Base-by-base conservation (phyloP, 805 yeast species). In the Saccharomyces mikatae region DNA sequence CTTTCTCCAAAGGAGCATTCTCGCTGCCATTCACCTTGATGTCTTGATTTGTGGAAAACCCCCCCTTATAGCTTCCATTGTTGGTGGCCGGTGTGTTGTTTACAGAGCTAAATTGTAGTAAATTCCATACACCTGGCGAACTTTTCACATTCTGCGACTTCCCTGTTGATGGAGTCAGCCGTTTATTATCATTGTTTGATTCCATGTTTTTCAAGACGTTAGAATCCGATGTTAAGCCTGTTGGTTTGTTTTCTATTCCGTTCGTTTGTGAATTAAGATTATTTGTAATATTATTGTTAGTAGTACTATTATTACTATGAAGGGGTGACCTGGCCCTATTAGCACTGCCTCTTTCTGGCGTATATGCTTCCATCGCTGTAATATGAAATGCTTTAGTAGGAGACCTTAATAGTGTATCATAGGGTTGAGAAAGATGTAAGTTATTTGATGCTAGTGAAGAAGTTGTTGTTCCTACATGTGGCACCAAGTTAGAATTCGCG, bases 91-190 rank as follows among this genome's bases (percentile, higher is more conserved):
- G 73, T 3, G 73, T 69, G 50, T 69, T 69, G 46, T 63, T 68
- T 1, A 64, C 69, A 3, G 83, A 79, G 46, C 81, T 74, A 53
- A 91, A 83, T 63, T 90, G 96, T 64, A 91, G 89, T 72, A 88
- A 84, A 66, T 87, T 88, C 97, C 97, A 89, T 56, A 91, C 80
- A 17, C 96, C 97, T 1, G 98, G 98, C 1, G 96, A 88, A 30
- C 73, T 70, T 52, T 71, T 71, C 6, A 63, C 62, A 30, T 56
- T 60, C 50, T 64, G 57, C 48, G 65, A 54, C 47, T 54, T 58
- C 28, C 52, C 54, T 13, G 51, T 51, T 10, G 41, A 49, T 22
- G 61, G 60, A 1, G 58, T 59, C 10, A 53, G 49, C 21, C 52
- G 58, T 21, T 48, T 36, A 32, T 51, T 55, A 17, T 48, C 31